These are phyloP conservation scores for Fragosphaeria purpurea DNA, from an alignment of 2,329 filamentous ascomycete genomes.

Conservation along the genomic window DNA sequence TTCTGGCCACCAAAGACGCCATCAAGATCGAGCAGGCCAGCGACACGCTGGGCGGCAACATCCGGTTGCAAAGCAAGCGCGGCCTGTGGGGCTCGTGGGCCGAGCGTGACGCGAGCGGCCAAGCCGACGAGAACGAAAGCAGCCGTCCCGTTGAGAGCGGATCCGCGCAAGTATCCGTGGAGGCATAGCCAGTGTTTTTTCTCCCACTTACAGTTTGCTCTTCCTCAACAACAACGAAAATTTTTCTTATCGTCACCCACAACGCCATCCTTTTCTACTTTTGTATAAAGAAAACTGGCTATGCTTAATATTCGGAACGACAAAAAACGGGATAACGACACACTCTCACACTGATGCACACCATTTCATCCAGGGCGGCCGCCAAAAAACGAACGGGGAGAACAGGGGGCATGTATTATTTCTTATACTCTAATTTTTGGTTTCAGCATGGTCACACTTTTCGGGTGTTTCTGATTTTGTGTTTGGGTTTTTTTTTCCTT, in stretches of 20 bases:
- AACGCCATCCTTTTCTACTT: too few species aligned
- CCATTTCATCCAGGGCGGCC: too few species aligned
- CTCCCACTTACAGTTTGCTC: too few species aligned
- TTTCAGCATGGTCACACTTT: neutral
- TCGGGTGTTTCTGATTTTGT: neutral
- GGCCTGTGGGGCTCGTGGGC: constrained; percentile 98
- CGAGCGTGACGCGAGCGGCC: constrained; percentile 59
- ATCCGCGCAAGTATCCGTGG: neutral
- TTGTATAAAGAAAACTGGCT: too few species aligned
- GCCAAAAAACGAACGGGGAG: too few species aligned
- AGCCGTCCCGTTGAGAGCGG: neutral
- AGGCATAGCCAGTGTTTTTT: neutral
- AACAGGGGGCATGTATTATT: too few species aligned
- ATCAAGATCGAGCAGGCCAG: constrained; percentile 88
- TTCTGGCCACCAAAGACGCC: constrained; percentile 93
- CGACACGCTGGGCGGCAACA: constrained; percentile 61
- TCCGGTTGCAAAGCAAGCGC: constrained; percentile 80
- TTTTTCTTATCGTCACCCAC: too few species aligned
- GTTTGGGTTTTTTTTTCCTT: neutral
- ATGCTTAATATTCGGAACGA: too few species aligned
- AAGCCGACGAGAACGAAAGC: constrained; percentile 18
- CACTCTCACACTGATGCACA: too few species aligned
- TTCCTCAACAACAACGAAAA: too few species aligned
- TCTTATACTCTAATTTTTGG: neutral
- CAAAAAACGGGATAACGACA: too few species aligned